Percentiles rank a stretch among this genome's conserved stretches.
phyloP scores from a whole-genome alignment of 1,284 basidiomycete genomes.

The Cutaneotrichosporon cavernicola region DNA sequence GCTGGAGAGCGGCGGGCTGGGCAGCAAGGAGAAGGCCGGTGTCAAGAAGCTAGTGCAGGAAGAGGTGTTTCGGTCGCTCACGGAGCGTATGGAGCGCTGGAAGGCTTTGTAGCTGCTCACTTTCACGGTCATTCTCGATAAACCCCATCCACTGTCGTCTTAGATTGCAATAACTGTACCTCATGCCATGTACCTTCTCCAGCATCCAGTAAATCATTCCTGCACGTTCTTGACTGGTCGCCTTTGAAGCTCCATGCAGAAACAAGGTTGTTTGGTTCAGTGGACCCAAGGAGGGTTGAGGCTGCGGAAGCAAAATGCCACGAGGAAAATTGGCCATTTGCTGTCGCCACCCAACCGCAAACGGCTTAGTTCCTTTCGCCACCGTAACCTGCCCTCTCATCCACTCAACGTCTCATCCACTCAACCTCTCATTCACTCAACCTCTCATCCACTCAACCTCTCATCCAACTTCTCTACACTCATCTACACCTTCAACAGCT shows the following conservation, averaged over 20 bases:
- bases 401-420: too few relatives aligned
- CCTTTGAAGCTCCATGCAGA: neutral
- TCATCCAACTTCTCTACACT: neutral
- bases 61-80: slow-evolving; percentile 35
- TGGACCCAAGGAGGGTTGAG: neutral
- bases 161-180: slow-evolving; percentile 1
- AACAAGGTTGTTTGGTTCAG: neutral
- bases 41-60: slow-evolving; percentile 25
- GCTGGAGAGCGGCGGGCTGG: slow-evolving; percentile 36
- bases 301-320: neutral
- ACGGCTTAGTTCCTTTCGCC: too few relatives aligned
- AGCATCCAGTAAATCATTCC: neutral
- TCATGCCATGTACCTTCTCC: slow-evolving; percentile 2
- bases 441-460: too few relatives aligned
- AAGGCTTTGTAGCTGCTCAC: slow-evolving; percentile 21
- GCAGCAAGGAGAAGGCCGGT: slow-evolving; percentile 29
- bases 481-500: neutral
- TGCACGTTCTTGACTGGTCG: neutral
- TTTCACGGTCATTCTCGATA: neutral
- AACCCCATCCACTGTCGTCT: slow-evolving; percentile 3
- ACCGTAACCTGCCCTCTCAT: too few relatives aligned
- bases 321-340: neutral
- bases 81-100: slow-evolving; percentile 41
- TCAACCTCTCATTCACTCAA: too few relatives aligned
- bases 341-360: neutral